A percentile compares a stretch with the other conserved stretches of the same genome.
Evolutionary conservation across 495 filamentous ascomycete genomes (phyloP).

Genomic region (Saxophila tyrrhenica): DNA sequence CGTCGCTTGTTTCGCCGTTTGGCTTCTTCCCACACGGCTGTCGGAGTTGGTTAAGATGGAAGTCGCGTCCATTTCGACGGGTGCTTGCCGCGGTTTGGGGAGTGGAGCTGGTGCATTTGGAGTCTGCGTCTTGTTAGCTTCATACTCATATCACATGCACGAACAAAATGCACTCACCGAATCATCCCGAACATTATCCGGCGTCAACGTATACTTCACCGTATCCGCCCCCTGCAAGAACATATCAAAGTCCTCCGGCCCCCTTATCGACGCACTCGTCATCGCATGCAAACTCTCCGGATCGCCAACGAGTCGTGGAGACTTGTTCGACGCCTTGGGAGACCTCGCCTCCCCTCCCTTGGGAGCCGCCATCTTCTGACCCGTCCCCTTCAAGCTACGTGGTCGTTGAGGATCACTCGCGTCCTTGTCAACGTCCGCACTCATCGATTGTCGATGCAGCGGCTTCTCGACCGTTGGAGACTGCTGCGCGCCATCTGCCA

Average conservation of each 20-base stretch:
- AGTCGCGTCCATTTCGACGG: slow-evolving; percentile 14
- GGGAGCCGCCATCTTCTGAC: slow-evolving; percentile 8
- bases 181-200: slow-evolving; percentile 75
- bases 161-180: slow-evolving; percentile 45
- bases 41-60: slow-evolving; percentile 5
- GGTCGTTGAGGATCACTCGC: background rate
- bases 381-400: background rate
- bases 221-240: slow-evolving; percentile 85
- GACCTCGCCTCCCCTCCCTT: slow-evolving; percentile 8
- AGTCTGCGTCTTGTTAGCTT: background rate
- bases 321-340: background rate
- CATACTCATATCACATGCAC: background rate
- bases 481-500: background rate
- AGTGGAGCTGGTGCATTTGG: background rate
- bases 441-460: background rate
- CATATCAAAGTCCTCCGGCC: slow-evolving; percentile 54
- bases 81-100: background rate
- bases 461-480: background rate
- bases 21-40: slow-evolving; percentile 9
- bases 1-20: slow-evolving; percentile 8
- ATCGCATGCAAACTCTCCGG: background rate
- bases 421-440: slow-evolving; percentile 5
- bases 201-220: slow-evolving; percentile 86
- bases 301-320: background rate
- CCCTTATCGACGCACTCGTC: slow-evolving; percentile 17